Evolutionary conservation across 495 filamentous ascomycete species (phyloP), one percentile per base, ranked within the genome.

Genomic region (Penicillium lividum): DNA sequence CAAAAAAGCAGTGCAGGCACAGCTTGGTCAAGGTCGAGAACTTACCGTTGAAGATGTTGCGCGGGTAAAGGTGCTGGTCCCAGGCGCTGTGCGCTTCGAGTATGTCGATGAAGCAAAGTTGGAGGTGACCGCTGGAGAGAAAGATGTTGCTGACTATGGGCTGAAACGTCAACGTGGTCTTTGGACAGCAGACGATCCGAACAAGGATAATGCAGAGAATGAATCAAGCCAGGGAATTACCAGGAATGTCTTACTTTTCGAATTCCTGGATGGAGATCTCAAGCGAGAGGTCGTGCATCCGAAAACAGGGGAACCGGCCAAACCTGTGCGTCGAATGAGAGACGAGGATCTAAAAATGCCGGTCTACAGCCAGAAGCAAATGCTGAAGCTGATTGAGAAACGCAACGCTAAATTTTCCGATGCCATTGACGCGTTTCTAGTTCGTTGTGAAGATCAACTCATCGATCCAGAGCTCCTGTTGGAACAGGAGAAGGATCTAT

Each of bases 331-430:
- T 56, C 85, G 80, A 63, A 79, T 89, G 58, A 81, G 82, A 59
- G 81, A 91, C 40, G 92, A 97, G 63, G 85, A 92, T 53, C 62
- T 97, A 67, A 95, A 90, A 73, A 94, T 97, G 89, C 94, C 94
- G 1, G 90, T 96, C 16, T 96, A 84, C 72, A 91, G 90, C 57
- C 92, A 96, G 76, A 92, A 91, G 72, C 90, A 96, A 77, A 89
- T 98, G 86, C 89, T 88, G 68, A 81, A 79, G 51, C 69, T 97
- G 61, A 98, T 98, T 64, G 92, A 95, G 73, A 96, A 95, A 73
- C 79, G 94, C 56, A 96, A 97, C 67, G 72, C 74, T 18, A 96
- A 95, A 72, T 98, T 98, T 61, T 75, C 77, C 0, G 86, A 87
- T 61, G 91, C 92, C 0, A 80, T 96, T 47, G 86, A 89, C 69